These are phyloP conservation scores for Sporisorium iseilematis-ciliati DNA, from an alignment of 1,284 basidiomycete species.

Conservation along the genomic window DNA sequence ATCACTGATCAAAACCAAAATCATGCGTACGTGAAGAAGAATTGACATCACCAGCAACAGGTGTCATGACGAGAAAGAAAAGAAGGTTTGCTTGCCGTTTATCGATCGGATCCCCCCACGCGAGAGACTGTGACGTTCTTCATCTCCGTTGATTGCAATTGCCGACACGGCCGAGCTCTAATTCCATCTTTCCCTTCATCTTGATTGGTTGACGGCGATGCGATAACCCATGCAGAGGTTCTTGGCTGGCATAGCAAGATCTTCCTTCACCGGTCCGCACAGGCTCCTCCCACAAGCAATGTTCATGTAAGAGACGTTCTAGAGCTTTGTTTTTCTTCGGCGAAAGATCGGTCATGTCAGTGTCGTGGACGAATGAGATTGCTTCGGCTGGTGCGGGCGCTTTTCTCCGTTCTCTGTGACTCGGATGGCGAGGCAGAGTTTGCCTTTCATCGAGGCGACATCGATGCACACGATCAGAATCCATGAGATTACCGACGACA, in stretches of 20 bases:
- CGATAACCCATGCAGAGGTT: conserved; percentile 12
- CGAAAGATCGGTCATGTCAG: conserved; percentile 17
- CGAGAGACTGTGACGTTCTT: conserved; percentile 14
- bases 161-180: conserved; percentile 19
- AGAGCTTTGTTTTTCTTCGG: conserved; percentile 5
- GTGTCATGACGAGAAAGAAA: background rate
- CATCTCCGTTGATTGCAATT: conserved; percentile 6
- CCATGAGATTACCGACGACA: background rate
- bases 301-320: background rate
- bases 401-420: conserved; percentile 8
- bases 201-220: conserved; percentile 24
- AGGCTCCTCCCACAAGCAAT: conserved; percentile 2
- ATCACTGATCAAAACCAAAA: background rate
- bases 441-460: no score
- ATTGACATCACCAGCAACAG: background rate
- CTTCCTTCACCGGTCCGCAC: conserved; percentile 2
- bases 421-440: background rate
- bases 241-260: no score
- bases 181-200: conserved; percentile 6
- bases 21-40: background rate
- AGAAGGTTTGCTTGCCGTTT: conserved; percentile 11
- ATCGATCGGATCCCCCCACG: conserved; percentile 27
- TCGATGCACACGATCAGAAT: no score
- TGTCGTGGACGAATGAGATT: background rate
- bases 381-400: conserved; percentile 21